Conservation (phyloP, 805 yeast species). For the Wickerhamomyces subpelliculosus region DNA sequence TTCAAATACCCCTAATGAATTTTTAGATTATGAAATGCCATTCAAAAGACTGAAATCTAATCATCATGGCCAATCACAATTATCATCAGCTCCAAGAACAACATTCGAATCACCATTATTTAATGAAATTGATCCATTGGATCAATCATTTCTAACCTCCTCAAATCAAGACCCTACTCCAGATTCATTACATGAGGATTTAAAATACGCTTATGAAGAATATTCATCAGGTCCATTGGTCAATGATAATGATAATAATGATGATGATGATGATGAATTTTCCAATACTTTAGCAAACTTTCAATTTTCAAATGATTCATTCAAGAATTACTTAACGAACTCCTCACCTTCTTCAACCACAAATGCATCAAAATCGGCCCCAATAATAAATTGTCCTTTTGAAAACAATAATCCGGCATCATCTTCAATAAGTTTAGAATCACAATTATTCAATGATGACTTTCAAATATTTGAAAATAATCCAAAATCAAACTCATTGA, state of each 20-base stretch:
- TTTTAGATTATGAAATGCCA: background rate
- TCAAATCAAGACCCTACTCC: background rate
- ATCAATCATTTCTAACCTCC: constrained; percentile 1
- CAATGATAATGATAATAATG: too few relatives aligned
- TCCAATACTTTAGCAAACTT: background rate
- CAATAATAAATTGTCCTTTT: too few relatives aligned
- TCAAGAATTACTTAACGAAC: background rate
- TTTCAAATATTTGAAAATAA: too few relatives aligned
- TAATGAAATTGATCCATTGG: constrained; percentile 15
- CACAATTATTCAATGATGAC: background rate
- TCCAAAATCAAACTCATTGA: background rate
- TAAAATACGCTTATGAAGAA: background rate
- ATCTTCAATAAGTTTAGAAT: background rate
- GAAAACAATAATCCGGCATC: too few relatives aligned
- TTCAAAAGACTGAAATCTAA: background rate
- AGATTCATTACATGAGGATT: background rate
- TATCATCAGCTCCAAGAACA: constrained; percentile 4
- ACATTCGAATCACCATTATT: constrained; percentile 14
- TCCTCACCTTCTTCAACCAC: background rate
- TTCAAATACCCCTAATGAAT: too few relatives aligned
- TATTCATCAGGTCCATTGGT: too few relatives aligned
- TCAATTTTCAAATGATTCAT: background rate
- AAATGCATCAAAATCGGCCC: background rate
- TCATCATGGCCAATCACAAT: too few relatives aligned
- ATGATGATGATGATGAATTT: background rate